Percentiles rank a stretch among this genome's conserved stretches.
Evolutionary conservation across 371 early-diverging fungal genomes (phyloP).

Genomic region (Conidiobolus incongruus): DNA sequence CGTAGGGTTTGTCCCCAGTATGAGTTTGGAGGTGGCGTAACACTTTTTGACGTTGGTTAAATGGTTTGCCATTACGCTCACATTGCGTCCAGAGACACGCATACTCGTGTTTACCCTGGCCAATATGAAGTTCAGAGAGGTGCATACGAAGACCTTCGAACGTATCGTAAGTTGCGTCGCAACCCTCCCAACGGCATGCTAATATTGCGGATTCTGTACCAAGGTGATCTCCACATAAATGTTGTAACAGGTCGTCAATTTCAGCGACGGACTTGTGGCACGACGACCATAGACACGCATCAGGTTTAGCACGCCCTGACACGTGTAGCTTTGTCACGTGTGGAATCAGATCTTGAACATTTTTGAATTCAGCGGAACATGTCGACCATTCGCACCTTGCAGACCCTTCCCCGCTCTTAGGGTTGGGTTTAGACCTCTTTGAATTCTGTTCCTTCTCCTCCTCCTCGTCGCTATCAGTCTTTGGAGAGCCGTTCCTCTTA

Average conservation of each 20-base stretch:
- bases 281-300: conserved; percentile 47
- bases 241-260: conserved; percentile 32
- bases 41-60: conserved; percentile 49
- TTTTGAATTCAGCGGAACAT: conserved; percentile 46
- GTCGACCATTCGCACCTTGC: conserved; percentile 64
- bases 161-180: conserved; percentile 20
- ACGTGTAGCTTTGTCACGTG: conserved; percentile 59
- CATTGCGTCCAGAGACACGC: conserved; percentile 63
- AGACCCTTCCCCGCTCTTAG: too few species aligned
- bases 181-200: conserved; percentile 33
- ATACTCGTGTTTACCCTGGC: conserved; percentile 40
- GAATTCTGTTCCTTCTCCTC: too few species aligned
- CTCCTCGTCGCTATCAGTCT: too few species aligned
- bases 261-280: conserved; percentile 30
- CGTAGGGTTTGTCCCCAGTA: conserved; percentile 36
- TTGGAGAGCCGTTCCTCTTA: too few species aligned
- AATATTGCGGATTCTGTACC: conserved; percentile 13
- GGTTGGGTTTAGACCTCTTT: too few species aligned
- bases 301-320: conserved; percentile 20
- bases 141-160: conserved; percentile 46
- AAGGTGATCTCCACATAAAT: conserved; percentile 36
- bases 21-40: conserved; percentile 9
- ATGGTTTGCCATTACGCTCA: conserved; percentile 33
- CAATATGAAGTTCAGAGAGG: conserved; percentile 50
- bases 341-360: conserved; percentile 50